Base-by-base conservation (phyloP, 805 yeast genomes). In the Sungouiella blattae region DNA sequence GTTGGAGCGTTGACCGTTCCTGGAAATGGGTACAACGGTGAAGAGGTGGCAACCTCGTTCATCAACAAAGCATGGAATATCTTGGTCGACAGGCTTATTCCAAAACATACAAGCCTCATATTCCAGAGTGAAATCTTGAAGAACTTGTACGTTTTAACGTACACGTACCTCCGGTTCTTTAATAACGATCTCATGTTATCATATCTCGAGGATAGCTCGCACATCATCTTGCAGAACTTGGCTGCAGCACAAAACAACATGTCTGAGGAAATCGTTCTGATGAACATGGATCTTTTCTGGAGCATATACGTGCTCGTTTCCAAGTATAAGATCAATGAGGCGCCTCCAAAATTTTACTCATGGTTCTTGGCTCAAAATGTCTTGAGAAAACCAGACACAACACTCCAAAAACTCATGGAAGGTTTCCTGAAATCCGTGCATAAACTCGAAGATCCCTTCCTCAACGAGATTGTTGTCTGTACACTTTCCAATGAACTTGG, bases 111-210 rank as follows among this genome's bases (percentile, higher is more conserved):
- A 43, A 47, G 53, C 26, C 32, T 46, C 48, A 57, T 36, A 26
- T 29, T 27, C 30, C 67, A 61, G 36, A 46, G 57, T 40, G 67
- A 66, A 30, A 68, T 75, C 38, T 59, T 75, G 33, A 68, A 67
- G 36, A 67, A 72, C 36, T 58, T 76, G 25, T 71, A 71, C 22
- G 47, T 73, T 14, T 50, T 77, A 21, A 55, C 71, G 18, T 66
- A 56, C 43, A 59, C 73, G 11, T 69, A 71, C 39, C 50, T 73
- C 31, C 57, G 62, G 18, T 62, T 63, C 48, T 50, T 73, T n/a
- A 68, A 69, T 21, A 63, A 67, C 18, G 75, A 71, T 35, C 64
- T 73, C 23, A 58, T 75, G 5, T 58, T 75, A 40, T 71, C 73
- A 43, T 71, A 72, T 42, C 55, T 77, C 32, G 72, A 75, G 44